Evolutionary conservation across 805 yeast genomes (phyloP).

Genomic region (Myxozyma vanderwaltii): DNA sequence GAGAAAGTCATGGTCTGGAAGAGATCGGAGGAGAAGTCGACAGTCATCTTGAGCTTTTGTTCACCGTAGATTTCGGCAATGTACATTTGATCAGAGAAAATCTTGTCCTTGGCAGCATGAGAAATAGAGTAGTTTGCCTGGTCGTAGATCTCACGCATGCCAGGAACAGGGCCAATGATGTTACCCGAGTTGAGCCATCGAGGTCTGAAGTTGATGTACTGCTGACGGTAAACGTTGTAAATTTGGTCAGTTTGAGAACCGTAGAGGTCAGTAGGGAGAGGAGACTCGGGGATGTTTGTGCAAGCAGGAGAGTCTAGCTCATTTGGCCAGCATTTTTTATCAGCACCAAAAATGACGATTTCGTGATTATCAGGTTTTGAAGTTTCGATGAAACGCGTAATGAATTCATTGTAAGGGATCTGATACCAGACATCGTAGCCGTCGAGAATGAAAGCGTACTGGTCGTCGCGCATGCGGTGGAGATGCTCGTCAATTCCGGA

Average conservation of each 20-base stretch:
- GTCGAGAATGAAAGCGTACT: slow-evolving; percentile 28
- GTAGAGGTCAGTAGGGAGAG: slow-evolving; percentile 28
- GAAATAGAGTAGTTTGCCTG: slow-evolving; percentile 31
- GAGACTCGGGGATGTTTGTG: slow-evolving; percentile 27
- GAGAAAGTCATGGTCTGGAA: slow-evolving; percentile 35
- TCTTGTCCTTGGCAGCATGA: slow-evolving; percentile 21
- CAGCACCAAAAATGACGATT: slow-evolving; percentile 31
- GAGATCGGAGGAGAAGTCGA: slow-evolving; percentile 28
- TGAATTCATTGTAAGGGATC: slow-evolving; percentile 22
- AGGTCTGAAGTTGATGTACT: slow-evolving; percentile 27
- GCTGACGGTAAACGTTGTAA: slow-evolving; percentile 10
- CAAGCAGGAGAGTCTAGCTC: slow-evolving; percentile 30
- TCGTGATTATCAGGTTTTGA: slow-evolving; percentile 1
- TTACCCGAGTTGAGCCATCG: slow-evolving; percentile 35
- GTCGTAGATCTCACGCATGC: slow-evolving; percentile 28
- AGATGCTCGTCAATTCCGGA: slow-evolving; percentile 24
- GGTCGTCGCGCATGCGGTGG: slow-evolving; percentile 10
- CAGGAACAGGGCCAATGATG: slow-evolving; percentile 33
- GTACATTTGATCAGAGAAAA: slow-evolving; percentile 33
- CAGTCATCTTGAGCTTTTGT: slow-evolving; percentile 26
- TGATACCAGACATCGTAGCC: slow-evolving; percentile 35
- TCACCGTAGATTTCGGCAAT: slow-evolving; percentile 34
- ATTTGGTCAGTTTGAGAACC: slow-evolving; percentile 32
- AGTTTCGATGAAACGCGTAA: slow-evolving; percentile 16
- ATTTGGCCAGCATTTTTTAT: slow-evolving; percentile 35